phyloP scores from a whole-genome alignment of 768 basidiomycete species.

The Rossbeevera mucosa region DNA sequence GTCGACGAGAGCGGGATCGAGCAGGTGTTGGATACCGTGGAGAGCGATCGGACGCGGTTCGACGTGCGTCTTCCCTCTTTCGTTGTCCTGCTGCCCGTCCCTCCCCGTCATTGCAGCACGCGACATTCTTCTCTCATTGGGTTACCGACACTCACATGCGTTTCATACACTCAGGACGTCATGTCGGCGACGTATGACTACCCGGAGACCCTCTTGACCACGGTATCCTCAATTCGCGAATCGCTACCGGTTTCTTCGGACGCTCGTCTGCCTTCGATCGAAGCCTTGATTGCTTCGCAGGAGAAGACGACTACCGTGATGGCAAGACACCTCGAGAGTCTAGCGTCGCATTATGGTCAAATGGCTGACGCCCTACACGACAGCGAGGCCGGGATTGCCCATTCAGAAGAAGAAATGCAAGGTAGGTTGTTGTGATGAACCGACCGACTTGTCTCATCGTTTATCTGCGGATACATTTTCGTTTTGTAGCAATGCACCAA shows the following conservation, averaged over 20 bases:
- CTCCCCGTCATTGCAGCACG: background rate
- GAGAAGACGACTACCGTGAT: slow-evolving; percentile 57
- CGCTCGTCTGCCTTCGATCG: slow-evolving; percentile 36
- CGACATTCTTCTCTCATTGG: background rate
- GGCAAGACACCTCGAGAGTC: slow-evolving; percentile 68
- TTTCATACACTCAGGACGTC: slow-evolving; percentile 43
- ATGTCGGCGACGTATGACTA: slow-evolving; percentile 62
- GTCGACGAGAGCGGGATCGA: slow-evolving; percentile 82
- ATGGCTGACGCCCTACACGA: slow-evolving; percentile 68
- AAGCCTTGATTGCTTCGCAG: slow-evolving; percentile 42
- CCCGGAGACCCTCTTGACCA: slow-evolving; percentile 54
- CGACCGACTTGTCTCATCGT: background rate
- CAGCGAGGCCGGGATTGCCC: slow-evolving; percentile 61
- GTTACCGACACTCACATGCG: background rate
- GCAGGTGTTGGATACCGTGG: slow-evolving; percentile 67
- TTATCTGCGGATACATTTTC: background rate
- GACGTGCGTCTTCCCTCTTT: slow-evolving; percentile 47
- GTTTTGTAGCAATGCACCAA: slow-evolving; percentile 62
- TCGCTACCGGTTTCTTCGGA: slow-evolving; percentile 42
- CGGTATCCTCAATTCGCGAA: slow-evolving; percentile 53
- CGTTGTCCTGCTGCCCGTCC: background rate
- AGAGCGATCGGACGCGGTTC: slow-evolving; percentile 59
- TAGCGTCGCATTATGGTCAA: slow-evolving; percentile 71
- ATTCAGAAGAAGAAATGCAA: slow-evolving; percentile 65
- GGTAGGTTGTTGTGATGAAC: slow-evolving; percentile 34